Percentiles rank a stretch among this genome's conserved stretches.
phyloP scores from a whole-genome alignment of 192 early-diverging fungal genomes.

The Linnemannia hyalina region DNA sequence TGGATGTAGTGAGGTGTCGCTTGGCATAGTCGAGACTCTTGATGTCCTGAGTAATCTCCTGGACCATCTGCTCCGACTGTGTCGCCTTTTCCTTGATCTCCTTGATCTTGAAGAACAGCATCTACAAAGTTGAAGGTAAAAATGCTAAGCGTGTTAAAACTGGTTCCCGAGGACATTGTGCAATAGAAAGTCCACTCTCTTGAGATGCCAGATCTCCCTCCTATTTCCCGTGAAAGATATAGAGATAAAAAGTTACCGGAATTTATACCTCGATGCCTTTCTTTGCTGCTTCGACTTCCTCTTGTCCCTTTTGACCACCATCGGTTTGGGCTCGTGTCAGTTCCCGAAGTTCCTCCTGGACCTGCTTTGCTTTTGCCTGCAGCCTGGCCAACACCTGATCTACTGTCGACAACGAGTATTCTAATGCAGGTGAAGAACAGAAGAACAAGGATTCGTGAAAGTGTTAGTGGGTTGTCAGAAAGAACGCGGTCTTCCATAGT shows the following conservation, averaged over 20 bases:
- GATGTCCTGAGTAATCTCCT: constrained; percentile 97
- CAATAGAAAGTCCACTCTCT: background rate
- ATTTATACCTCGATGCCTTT: constrained; percentile 76
- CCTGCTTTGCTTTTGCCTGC: constrained; percentile 65
- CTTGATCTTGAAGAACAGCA: constrained; percentile 83
- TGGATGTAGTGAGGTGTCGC: constrained; percentile 86
- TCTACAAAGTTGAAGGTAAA: constrained; percentile 56
- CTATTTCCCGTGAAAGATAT: background rate
- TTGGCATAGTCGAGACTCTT: constrained; percentile 95
- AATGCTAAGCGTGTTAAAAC: background rate
- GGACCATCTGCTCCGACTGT: constrained; percentile 88
- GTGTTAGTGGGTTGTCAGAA: background rate
- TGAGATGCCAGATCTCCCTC: background rate
- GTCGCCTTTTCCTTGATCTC: constrained; percentile 89
- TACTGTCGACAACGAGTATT: constrained; percentile 72
- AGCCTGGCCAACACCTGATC: constrained; percentile 78
- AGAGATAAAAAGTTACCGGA: constrained; percentile 7
- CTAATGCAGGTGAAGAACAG: constrained; percentile 39
- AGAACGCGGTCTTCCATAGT: background rate
- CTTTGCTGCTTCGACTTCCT: constrained; percentile 79
- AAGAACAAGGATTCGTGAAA: background rate
- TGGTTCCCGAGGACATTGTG: too few species aligned
- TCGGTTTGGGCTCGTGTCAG: constrained; percentile 81
- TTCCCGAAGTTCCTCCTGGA: constrained; percentile 75
- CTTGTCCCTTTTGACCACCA: constrained; percentile 67